Base-by-base conservation (phyloP, 805 yeast species). In the Kodamaea neixiangensis region DNA sequence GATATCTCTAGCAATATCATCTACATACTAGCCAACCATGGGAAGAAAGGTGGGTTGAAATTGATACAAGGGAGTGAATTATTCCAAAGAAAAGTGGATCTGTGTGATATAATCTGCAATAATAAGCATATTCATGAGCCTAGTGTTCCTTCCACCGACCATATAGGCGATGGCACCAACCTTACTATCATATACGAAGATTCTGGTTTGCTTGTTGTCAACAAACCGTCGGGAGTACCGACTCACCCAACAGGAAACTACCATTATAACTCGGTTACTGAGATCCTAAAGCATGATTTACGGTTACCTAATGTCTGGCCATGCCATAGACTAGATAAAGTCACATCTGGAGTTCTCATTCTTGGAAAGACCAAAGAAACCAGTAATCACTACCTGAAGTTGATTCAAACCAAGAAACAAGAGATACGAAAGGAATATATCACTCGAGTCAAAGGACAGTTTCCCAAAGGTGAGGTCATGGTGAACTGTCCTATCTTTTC, bases 201-300 rank as follows among this genome's bases (percentile, higher is more conserved):
- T 53, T 63, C 61, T 2, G 63, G 68, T 6, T 25, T 74, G 0
- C 20, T 79, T 13, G 82, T 80, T 20, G 72, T 79, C 2, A 66
- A 77, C 55, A 80, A 80, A 53, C 84, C 84, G 0, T 64, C 73
- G 0, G 85, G 85, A 0, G 63, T 79, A 1, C 83, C 85, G 1
- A 78, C 81, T 0, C 85, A 80, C 55, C 82, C 85, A 0, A 69
- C 78, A 0, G 75, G 78, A 6, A 72, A 66, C 37, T 78, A 73
- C 55, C 53, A 61, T 31, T 67, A 68, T 55, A 80, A 80, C 59
- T 64, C 78, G 1, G 54, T 80, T 17, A 66, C 72, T 7, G 80
- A 76, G 58, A 69, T 78, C 2, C 40, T 79, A 31, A 65, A 71
- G 45, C 54, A 60, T 33, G 75, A 73, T 7, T 51, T 65, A 15